A percentile compares a stretch with the other conserved stretches of the same genome.
Conservation (phyloP, 495 filamentous ascomycete species). For the Aspergillus cavernicola region DNA sequence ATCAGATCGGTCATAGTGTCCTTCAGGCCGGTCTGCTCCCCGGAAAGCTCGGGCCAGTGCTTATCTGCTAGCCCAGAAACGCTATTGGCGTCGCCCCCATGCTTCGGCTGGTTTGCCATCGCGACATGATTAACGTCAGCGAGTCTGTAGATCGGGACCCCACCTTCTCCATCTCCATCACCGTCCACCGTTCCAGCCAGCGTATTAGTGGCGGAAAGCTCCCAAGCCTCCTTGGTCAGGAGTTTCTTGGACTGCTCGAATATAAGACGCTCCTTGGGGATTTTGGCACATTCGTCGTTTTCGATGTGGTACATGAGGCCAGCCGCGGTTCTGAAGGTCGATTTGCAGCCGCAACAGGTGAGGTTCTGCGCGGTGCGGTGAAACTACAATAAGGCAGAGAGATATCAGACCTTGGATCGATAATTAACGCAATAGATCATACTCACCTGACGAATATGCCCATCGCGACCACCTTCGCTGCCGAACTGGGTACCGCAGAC, state of each 20-base stretch:
- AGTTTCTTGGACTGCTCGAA: constrained; percentile 37
- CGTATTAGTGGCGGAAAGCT: constrained; percentile 6
- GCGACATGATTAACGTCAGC: constrained; percentile 12
- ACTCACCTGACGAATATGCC: constrained; percentile 46
- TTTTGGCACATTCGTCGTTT: constrained; percentile 36
- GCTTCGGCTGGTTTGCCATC: constrained; percentile 16
- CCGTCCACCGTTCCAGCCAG: constrained; percentile 6
- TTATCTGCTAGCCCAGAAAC: constrained; percentile 5
- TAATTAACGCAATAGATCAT: not conserved
- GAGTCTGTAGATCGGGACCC: not conserved
- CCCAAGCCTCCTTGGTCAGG: constrained; percentile 27
- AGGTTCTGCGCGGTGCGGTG: constrained; percentile 44
- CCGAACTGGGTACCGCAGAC: constrained; percentile 51
- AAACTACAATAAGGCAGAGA: constrained; percentile 23
- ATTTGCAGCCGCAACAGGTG: constrained; percentile 43
- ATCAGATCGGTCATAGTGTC: constrained; percentile 12
- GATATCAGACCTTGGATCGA: not conserved
- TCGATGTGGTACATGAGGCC: constrained; percentile 50
- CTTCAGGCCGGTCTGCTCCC: not conserved
- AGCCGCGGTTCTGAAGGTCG: constrained; percentile 40
- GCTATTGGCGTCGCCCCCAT: not conserved
- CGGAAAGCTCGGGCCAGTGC: constrained; percentile 17
- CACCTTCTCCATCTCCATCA: not conserved
- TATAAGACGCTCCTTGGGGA: constrained; percentile 28
- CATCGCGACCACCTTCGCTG: constrained; percentile 39